Base-by-base conservation (phyloP, 768 basidiomycete species). In the Russula emetica region DNA sequence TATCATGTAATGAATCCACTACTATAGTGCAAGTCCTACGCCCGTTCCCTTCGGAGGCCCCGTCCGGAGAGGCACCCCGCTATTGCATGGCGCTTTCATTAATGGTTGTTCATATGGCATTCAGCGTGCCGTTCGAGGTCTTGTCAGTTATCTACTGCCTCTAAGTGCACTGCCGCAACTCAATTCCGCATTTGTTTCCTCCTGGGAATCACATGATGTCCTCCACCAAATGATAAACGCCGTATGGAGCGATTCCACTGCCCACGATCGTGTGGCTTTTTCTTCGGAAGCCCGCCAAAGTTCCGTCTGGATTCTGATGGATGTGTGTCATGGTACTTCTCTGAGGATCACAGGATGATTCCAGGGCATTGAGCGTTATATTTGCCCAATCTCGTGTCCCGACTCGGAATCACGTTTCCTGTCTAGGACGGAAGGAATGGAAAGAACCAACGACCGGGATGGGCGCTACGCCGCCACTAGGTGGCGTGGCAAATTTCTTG, bases 281-380 rank as follows among this genome's bases (percentile, higher is more conserved):
- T 14, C 13, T 58, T 38, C 42, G n/a, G 57, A 45, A 11, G 32
- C 20, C n/a, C 20, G 10, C 10, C 30, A 9, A 34, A 20, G 49
- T 28, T 28, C 10, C n/a, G 30, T 63, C 52, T 54, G 3, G 51
- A 36, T 58, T 64, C 58, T 64, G 63, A 64, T 64, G 63, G 34
- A 47, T 28, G n/a, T 54, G 34, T n/a, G 24, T 53, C 5, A 40
- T 6, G 38, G 38, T 18, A 36, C n/a, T 47, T 28, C 34, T 11
- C 9, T 7, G 20, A n/a, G 52, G 11, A n/a, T 49, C 34, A 49
- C 53, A 22, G 44, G 26, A 3, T 18, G 10, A 36, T 36, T 22
- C 22, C n/a, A 47, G 45, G 45, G 45, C 45, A 13, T n/a, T 10
- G 22, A 47, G 45, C 22, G 45, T 47, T 13, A 22, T 47, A 22